A percentile compares a stretch with the other conserved stretches of the same genome.
phyloP scores from a whole-genome alignment of 2,329 filamentous ascomycete species.

The Aspergillus fumigatiaffinis region DNA sequence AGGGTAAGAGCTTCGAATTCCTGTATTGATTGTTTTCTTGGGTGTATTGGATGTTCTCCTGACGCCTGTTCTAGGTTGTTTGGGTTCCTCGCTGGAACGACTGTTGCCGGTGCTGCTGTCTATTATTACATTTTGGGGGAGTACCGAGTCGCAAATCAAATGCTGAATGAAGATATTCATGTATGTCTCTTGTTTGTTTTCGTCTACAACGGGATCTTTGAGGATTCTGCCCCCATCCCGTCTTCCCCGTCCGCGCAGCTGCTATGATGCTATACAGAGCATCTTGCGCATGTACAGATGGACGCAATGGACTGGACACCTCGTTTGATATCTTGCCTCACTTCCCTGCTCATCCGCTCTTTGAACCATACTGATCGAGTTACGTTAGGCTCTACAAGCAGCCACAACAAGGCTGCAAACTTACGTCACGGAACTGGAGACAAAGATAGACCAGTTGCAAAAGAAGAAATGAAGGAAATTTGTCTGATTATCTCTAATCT shows the following conservation, averaged over 20 bases:
- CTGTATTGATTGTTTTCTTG: constrained; percentile 6
- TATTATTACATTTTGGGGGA: constrained; percentile 93
- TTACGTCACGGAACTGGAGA: constrained; percentile 78
- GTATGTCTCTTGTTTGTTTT: constrained; percentile 56
- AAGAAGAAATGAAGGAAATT: constrained; percentile 57
- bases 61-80: constrained; percentile 60
- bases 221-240: neutral
- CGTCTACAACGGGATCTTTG: neutral
- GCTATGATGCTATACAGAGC: neutral
- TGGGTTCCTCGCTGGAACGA: constrained; percentile 83
- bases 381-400: constrained; percentile 73
- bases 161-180: constrained; percentile 92
- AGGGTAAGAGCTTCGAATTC: constrained; percentile 52
- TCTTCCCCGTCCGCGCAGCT: neutral
- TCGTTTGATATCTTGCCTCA: neutral
- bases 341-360: neutral
- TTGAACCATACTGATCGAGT: neutral
- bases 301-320: neutral
- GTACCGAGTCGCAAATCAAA: constrained; percentile 88
- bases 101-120: constrained; percentile 71
- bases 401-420: constrained; percentile 81
- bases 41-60: constrained; percentile 6
- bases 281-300: neutral
- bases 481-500: neutral
- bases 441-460: constrained; percentile 66